These are phyloP conservation scores for Alternaria burnsii DNA, from an alignment of 2,329 filamentous ascomycete species.

Conservation along the genomic window DNA sequence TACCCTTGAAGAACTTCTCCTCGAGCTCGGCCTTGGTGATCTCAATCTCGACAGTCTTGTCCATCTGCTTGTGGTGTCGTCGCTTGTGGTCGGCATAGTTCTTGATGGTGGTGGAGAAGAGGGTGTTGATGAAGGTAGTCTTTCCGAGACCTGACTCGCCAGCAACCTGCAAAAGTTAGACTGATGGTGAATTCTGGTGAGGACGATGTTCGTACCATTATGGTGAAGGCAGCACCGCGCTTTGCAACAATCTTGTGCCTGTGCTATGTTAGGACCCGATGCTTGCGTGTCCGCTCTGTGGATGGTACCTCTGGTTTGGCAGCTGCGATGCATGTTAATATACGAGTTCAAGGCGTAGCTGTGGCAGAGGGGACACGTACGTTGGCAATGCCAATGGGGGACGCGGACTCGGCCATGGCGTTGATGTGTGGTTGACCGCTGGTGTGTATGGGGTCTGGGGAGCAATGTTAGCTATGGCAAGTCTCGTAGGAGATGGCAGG, in stretches of 20 bases:
- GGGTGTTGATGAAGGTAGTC: constrained; percentile 99
- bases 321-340: constrained; percentile 60
- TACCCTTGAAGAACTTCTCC: constrained; percentile 99
- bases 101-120: constrained; percentile 99
- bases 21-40: constrained; percentile 99
- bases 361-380: constrained; percentile 56
- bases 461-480: constrained; percentile 23
- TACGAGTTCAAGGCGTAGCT: neutral
- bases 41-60: constrained; percentile 99
- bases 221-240: constrained; percentile 97
- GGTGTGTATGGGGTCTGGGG: constrained; percentile 30
- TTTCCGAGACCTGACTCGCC: constrained; percentile 98
- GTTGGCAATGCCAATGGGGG: constrained; percentile 78
- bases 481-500: neutral
- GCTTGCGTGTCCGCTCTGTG: constrained; percentile 21
- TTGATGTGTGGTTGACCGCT: constrained; percentile 28
- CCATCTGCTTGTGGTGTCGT: constrained; percentile 98
- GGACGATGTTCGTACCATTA: constrained; percentile 76
- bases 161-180: constrained; percentile 74
- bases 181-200: neutral
- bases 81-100: constrained; percentile 99
- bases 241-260: constrained; percentile 78
- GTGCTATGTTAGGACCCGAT: constrained; percentile 45
- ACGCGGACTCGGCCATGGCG: constrained; percentile 69
- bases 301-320: constrained; percentile 71